phyloP scores from a whole-genome alignment of 345 rosid species.

The Eucalyptus cloeziana region DNA sequence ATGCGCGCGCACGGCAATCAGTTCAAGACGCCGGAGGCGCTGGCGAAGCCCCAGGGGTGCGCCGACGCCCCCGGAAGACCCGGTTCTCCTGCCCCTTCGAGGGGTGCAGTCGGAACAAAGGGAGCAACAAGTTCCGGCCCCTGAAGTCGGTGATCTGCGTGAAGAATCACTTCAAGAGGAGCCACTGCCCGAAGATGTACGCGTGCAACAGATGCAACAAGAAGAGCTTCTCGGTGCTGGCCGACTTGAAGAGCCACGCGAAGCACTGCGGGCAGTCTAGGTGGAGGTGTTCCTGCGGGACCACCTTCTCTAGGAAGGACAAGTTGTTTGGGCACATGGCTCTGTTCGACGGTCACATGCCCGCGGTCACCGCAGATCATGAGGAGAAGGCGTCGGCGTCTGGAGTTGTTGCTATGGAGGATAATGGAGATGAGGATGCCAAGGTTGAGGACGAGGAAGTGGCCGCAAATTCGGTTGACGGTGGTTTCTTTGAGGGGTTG shows the following conservation, averaged over 20 bases:
- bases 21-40: conserved; percentile 51
- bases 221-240: conserved; percentile 48
- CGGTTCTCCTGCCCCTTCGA: conserved; percentile 59
- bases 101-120: conserved; percentile 50
- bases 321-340: conserved; percentile 70
- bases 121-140: conserved; percentile 36
- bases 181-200: conserved; percentile 67
- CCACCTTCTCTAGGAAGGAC: conserved; percentile 57
- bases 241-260: conserved; percentile 57
- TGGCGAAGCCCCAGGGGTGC: conserved; percentile 19
- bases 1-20: conserved; percentile 73
- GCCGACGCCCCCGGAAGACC: not conserved
- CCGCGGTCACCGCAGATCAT: conserved; percentile 13
- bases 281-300: conserved; percentile 68
- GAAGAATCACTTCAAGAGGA: conserved; percentile 69
- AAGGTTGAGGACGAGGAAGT: not conserved
- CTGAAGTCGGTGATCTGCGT: conserved; percentile 54
- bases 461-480: not conserved
- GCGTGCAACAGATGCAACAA: conserved; percentile 40
- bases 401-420: not conserved
- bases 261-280: conserved; percentile 51
- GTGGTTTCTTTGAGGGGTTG: conserved; percentile 20
- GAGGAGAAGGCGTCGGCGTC: not conserved
- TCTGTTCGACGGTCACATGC: conserved; percentile 72
- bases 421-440: conserved; percentile 3